Percentiles rank a stretch among this genome's conserved stretches.
phyloP scores from a whole-genome alignment of 176 grass and related monocot species.

The Elymus sibiricus region DNA sequence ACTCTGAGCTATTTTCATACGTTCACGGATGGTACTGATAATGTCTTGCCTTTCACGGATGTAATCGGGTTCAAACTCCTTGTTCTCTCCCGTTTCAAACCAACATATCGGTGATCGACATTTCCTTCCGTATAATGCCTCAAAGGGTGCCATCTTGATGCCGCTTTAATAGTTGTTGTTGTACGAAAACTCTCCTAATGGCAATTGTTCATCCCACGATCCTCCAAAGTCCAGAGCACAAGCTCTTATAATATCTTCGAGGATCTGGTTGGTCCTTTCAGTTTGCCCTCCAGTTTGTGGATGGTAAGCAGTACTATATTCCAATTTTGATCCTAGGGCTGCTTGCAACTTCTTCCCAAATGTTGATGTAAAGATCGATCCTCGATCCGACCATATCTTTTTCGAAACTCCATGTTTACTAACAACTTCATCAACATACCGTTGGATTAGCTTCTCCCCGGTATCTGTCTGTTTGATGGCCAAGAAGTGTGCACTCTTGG shows the following conservation, averaged over 20 bases:
- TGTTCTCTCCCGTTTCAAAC: neutral
- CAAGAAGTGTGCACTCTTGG: neutral
- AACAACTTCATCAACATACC: neutral
- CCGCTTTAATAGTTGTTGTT: neutral
- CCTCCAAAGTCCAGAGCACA: neutral
- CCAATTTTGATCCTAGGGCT: neutral
- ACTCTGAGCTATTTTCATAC: neutral
- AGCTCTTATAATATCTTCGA: neutral
- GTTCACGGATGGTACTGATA: neutral
- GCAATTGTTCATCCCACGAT: neutral
- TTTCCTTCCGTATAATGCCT: neutral
- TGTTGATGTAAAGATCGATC: neutral
- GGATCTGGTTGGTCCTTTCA: neutral
- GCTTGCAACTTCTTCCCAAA: neutral
- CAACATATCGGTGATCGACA: neutral
- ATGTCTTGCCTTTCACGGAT: neutral
- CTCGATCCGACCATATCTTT: neutral
- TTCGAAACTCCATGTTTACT: neutral
- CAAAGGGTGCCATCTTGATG: neutral
- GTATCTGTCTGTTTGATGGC: neutral
- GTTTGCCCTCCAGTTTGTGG: neutral
- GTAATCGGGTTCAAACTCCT: neutral
- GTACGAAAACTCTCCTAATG: neutral
- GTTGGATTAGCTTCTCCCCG: neutral
- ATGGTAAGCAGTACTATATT: neutral